phyloP scores from a whole-genome alignment of 192 early-diverging fungal species.

The Coemansia sp. region DNA sequence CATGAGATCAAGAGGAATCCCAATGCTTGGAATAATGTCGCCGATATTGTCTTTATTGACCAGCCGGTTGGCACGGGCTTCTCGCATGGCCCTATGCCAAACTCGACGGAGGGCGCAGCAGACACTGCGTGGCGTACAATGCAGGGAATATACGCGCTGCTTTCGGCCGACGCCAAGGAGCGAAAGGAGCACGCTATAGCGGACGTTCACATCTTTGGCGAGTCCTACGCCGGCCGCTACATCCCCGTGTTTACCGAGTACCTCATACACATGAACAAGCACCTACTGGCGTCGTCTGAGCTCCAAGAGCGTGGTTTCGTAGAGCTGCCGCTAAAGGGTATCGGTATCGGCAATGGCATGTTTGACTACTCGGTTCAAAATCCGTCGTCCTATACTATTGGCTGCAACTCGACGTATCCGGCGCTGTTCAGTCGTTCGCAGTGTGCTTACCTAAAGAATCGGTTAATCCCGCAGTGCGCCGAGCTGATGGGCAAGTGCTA shows the following conservation, averaged over 20 bases:
- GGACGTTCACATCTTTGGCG: conserved; percentile 57
- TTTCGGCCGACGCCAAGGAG: conserved; percentile 8
- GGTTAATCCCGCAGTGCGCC: conserved; percentile 53
- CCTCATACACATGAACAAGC: conserved; percentile 42
- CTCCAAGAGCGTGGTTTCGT: conserved; percentile 29
- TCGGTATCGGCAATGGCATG: conserved; percentile 63
- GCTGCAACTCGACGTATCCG: conserved; percentile 50
- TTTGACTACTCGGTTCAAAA: conserved; percentile 50
- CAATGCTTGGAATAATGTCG: conserved; percentile 71
- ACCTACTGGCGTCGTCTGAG: conserved; percentile 6
- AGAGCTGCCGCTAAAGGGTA: conserved; percentile 42
- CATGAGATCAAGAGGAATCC: conserved; percentile 53
- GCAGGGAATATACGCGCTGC: conserved; percentile 43
- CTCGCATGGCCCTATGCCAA: conserved; percentile 58
- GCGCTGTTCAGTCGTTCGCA: conserved; percentile 18
- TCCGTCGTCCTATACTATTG: conserved; percentile 43
- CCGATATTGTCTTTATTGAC: conserved; percentile 60
- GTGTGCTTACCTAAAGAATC: conserved; percentile 45
- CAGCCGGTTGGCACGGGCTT: conserved; percentile 78
- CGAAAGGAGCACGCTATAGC: conserved; percentile 15
- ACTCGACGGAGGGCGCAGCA: conserved; percentile 50
- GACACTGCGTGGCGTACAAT: conserved; percentile 58
- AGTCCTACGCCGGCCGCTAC: conserved; percentile 62
- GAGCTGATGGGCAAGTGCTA: conserved; percentile 60
- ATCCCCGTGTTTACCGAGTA: conserved; percentile 56